Conservation (phyloP, 208 protist species). For the Borovskyia barvae region DNA sequence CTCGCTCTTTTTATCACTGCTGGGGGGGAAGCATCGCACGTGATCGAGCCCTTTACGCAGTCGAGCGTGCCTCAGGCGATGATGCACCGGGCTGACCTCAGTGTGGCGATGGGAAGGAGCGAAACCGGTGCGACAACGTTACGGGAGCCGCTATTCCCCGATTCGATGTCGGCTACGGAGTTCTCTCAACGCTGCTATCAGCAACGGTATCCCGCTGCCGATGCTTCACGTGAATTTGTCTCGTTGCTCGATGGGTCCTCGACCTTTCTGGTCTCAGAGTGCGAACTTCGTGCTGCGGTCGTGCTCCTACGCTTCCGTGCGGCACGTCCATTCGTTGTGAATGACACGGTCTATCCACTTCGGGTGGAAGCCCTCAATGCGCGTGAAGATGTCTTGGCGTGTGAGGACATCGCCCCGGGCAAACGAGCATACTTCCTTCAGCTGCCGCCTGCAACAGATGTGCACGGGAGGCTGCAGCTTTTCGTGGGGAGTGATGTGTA, state of each 20-base stretch:
- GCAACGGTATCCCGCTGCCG: slow-evolving; percentile 8
- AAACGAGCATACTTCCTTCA: slow-evolving; percentile 18
- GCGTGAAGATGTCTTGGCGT: slow-evolving; percentile 12
- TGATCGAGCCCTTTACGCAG: slow-evolving; percentile 13
- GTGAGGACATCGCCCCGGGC: slow-evolving; percentile 9
- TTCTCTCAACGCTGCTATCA: slow-evolving; percentile 20
- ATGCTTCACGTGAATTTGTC: slow-evolving; percentile 22
- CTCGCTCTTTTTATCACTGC: slow-evolving; percentile 18
- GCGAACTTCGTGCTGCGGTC: slow-evolving; percentile 15
- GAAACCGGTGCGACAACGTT: slow-evolving; percentile 1
- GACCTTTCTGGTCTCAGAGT: slow-evolving; percentile 22
- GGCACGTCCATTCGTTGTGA: slow-evolving; percentile 17
- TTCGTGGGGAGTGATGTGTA: slow-evolving; percentile 19
- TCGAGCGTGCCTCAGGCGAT: slow-evolving; percentile 31
- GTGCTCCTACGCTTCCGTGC: slow-evolving; percentile 20
- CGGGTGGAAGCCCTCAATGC: slow-evolving; percentile 14
- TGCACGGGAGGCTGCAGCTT: slow-evolving; percentile 9
- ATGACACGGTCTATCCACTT: slow-evolving; percentile 24
- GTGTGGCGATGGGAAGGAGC: slow-evolving; percentile 7
- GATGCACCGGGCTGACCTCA: slow-evolving; percentile 17
- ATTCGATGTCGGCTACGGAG: slow-evolving; percentile 4
- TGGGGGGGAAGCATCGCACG: slow-evolving; percentile 4
- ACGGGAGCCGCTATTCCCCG: slow-evolving; percentile 21
- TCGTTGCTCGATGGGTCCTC: slow-evolving; percentile 27
- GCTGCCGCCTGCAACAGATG: slow-evolving; percentile 2